phyloP scores from a whole-genome alignment of 306 rosid species.

The Castanospermum australe region DNA sequence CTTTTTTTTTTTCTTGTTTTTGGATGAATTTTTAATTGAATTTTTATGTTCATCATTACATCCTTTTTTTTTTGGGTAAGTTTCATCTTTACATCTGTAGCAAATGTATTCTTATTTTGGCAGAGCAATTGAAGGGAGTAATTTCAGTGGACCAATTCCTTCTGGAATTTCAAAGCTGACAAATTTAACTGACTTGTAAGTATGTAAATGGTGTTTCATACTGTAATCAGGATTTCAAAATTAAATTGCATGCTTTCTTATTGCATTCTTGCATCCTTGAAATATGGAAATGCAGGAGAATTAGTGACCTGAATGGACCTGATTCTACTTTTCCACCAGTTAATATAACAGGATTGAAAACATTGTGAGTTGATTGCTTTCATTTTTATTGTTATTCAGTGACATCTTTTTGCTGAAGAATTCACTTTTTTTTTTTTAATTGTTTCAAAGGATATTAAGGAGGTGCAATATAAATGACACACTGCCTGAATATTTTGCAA shows the following conservation, averaged over 20 bases:
- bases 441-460: conserved; percentile 54
- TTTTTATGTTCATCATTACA: not conserved
- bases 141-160: conserved; percentile 79
- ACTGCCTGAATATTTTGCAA: conserved; percentile 36
- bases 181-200: conserved; percentile 52
- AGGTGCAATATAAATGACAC: conserved; percentile 57
- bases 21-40: not conserved
- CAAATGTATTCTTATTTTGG: conserved; percentile 1
- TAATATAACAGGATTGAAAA: conserved; percentile 19
- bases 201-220: conserved; percentile 13
- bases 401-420: not conserved
- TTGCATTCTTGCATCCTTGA: not conserved
- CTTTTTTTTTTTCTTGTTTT: not conserved
- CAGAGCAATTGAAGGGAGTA: conserved; percentile 67
- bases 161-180: conserved; percentile 38
- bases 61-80: not conserved
- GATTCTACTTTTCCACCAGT: conserved; percentile 48
- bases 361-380: conserved; percentile 44
- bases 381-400: not conserved
- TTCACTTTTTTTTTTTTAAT: not conserved
- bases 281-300: conserved; percentile 47
- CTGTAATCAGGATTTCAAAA: not conserved
- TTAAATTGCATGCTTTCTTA: not conserved
- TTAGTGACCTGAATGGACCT: conserved; percentile 62
- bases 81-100: no score